Conservation (phyloP, 495 filamentous ascomycete species). For the Penicillium psychrofluorescens region DNA sequence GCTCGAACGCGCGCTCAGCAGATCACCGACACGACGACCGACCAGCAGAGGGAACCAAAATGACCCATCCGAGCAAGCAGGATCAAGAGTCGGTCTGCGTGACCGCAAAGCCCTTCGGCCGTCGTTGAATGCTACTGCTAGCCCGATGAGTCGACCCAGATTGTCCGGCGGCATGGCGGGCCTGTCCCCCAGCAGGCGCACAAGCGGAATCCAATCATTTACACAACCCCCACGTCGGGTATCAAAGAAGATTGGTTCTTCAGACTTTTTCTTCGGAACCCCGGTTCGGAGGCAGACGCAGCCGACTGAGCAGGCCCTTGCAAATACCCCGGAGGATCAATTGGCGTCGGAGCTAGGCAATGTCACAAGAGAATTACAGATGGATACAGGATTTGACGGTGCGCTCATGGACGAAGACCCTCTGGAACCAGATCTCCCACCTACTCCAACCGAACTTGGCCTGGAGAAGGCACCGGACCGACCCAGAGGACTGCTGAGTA, state of each 20-base stretch:
- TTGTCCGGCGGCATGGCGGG: slow-evolving; percentile 17
- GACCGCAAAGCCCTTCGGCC: slow-evolving; percentile 30
- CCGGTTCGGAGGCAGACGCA: slow-evolving; percentile 22
- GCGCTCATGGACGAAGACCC: slow-evolving; percentile 31
- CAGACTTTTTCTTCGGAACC: slow-evolving; percentile 38
- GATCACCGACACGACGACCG: slow-evolving; percentile 19
- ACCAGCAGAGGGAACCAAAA: slow-evolving; percentile 8
- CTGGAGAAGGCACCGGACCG: slow-evolving; percentile 38
- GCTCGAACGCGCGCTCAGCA: slow-evolving; percentile 39
- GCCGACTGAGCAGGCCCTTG: slow-evolving; percentile 12
- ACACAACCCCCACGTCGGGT: slow-evolving; percentile 34
- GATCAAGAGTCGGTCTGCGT: slow-evolving; percentile 19
- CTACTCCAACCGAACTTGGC: slow-evolving; percentile 57
- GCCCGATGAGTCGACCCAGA: slow-evolving; percentile 26
- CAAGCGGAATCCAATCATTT: slow-evolving; percentile 31
- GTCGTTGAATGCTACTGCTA: slow-evolving; percentile 29
- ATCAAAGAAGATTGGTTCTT: slow-evolving; percentile 31
- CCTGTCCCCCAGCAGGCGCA: slow-evolving; percentile 24
- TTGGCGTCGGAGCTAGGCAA: slow-evolving; percentile 32
- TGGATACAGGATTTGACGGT: slow-evolving; percentile 10
- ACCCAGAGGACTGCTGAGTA: slow-evolving; percentile 29
- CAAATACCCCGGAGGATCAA: slow-evolving; percentile 32
- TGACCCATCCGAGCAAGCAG: slow-evolving; percentile 13
- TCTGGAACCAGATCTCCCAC: slow-evolving; percentile 62
- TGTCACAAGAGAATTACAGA: slow-evolving; percentile 19